Evolutionary conservation across 176 grass and related monocot species (phyloP).

Genomic region (Aegilops speltoides): DNA sequence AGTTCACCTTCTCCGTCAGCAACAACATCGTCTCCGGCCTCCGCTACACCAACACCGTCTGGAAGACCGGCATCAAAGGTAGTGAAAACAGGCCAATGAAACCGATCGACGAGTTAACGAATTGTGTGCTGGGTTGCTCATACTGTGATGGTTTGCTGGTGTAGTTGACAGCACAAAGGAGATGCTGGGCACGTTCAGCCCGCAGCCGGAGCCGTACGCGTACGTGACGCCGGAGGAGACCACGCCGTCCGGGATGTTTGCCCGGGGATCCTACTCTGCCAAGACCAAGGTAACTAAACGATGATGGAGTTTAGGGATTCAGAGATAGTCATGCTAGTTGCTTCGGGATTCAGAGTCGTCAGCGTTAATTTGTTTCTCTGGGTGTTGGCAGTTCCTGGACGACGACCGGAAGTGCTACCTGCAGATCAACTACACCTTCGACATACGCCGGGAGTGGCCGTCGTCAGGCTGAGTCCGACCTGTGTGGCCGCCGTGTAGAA

Average conservation of each 20-base stretch:
- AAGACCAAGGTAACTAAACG: constrained; percentile 66
- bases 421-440: constrained; percentile 96
- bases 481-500: not conserved
- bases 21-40: constrained; percentile 98
- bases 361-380: too few relatives aligned
- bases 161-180: constrained; percentile 84
- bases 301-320: not conserved
- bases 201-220: constrained; percentile 84
- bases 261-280: constrained; percentile 81
- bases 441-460: constrained; percentile 94
- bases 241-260: constrained; percentile 88
- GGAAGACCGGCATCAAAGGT: constrained; percentile 95
- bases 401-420: constrained; percentile 96
- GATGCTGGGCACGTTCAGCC: constrained; percentile 97
- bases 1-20: constrained; percentile 88
- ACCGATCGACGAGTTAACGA: not conserved
- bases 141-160: not conserved
- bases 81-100: not conserved
- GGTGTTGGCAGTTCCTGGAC: constrained; percentile 64
- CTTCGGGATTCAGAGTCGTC: not conserved
- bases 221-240: constrained; percentile 84
- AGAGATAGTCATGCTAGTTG: not conserved
- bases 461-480: constrained; percentile 33
- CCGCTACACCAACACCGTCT: constrained; percentile 91
- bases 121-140: not conserved